Base-by-base conservation (phyloP, 2,329 filamentous ascomycete species). In the Huntiella abstrusa region DNA sequence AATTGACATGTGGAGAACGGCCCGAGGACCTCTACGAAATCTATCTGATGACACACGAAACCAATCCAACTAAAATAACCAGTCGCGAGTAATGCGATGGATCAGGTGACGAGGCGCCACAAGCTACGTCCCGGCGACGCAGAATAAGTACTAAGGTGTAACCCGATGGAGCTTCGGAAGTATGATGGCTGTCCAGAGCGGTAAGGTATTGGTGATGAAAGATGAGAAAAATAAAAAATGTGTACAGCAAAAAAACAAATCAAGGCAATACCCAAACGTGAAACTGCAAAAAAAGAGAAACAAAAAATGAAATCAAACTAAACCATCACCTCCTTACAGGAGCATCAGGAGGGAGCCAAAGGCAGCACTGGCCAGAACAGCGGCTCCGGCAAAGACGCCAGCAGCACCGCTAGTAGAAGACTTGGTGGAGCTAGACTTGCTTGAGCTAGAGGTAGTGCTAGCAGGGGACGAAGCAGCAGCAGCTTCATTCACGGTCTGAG, bases 401-500 rank as follows among this genome's bases (percentile, higher is more conserved):
- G 39, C 43, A 10, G 42, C n/a, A 10, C 41, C 12, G 34, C 34
- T 33, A 37, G 38, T 43, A 42, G 40, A 39, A 19, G 38, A 45
- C 33, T 46, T 47, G 33, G 37, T 19, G 4, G 41, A 41, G 17
- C 35, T 36, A 22, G 39, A 41, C 38, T 43, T 49, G 19, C 33
- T 33, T 19, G 40, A 33, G 28, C 46, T 43, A 41, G 22, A 36
- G 7, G 47, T 28, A 8, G 33, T 41, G 17, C 39, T 43, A 1
- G 48, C 48, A 15, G 48, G 48, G 16, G 44, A 46, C 5, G 48
- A 49, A 39, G 46, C 68, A 36, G 65, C 61, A 48, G 64, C 65
- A 39, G 62, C 53, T 49, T 59, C 58, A 59, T 69, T 70, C 50
- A 67, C 67, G 32, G 72, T 64, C 55, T 77, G 80, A 49, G 80